These are phyloP conservation scores for Punica granatum DNA, from an alignment of 345 rosid species.

Conservation along the genomic window DNA sequence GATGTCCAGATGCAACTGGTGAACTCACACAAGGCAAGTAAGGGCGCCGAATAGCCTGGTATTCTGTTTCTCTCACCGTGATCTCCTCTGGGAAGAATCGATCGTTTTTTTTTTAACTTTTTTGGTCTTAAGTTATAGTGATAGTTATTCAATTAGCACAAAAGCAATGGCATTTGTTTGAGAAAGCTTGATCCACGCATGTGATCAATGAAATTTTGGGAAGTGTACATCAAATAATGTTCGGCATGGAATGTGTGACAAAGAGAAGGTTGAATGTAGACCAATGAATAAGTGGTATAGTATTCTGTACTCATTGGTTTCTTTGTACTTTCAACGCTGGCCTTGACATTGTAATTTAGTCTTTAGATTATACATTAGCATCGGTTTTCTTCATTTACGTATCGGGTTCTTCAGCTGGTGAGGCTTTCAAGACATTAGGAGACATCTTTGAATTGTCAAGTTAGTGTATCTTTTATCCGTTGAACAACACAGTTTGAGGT, in stretches of 20 bases:
- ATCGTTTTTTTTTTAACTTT: background rate
- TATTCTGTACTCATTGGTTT: too few relatives aligned
- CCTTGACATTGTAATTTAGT: too few relatives aligned
- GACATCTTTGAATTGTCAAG: too few relatives aligned
- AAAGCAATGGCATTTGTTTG: background rate
- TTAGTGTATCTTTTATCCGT: too few relatives aligned
- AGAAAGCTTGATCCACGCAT: background rate
- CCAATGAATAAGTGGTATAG: background rate
- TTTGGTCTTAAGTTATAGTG: background rate
- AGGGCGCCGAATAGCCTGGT: constrained; percentile 32
- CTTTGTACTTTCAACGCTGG: too few relatives aligned
- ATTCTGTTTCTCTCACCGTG: background rate
- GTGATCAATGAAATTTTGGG: background rate
- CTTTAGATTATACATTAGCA: too few relatives aligned
- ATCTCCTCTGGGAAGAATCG: background rate
- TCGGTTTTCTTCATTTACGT: too few relatives aligned
- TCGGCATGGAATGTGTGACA: background rate
- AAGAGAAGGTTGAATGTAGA: background rate
- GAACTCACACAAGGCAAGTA: constrained; percentile 59
- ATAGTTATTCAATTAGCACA: background rate
- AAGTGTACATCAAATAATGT: background rate
- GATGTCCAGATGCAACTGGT: constrained; percentile 85
- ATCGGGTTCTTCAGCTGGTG: too few relatives aligned
- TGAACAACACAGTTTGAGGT: too few relatives aligned
- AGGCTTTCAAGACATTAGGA: too few relatives aligned